Evolutionary conservation across 306 rosid genomes (phyloP).

Genomic region (Pueraria montana): DNA sequence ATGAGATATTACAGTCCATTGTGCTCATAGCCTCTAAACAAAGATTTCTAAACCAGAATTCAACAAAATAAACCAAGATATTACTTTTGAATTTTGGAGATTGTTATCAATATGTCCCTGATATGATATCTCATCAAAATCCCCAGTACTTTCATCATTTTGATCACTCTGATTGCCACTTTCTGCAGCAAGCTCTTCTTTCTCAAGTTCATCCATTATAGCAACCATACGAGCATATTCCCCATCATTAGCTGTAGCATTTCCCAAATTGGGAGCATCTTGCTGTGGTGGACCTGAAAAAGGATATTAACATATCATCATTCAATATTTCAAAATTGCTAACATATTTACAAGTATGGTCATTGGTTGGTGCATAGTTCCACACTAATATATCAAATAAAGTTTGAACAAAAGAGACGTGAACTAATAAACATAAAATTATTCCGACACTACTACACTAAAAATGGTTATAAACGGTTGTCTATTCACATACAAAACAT

Average conservation of each 20-base stretch:
- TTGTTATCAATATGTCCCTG: slow-evolving; percentile 52
- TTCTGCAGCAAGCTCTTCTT: slow-evolving; percentile 82
- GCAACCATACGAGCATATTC: slow-evolving; percentile 68
- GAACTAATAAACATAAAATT: too few relatives aligned
- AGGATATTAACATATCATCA: slow-evolving; percentile 11
- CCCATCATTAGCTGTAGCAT: slow-evolving; percentile 54
- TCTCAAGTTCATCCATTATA: slow-evolving; percentile 81
- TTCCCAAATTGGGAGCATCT: slow-evolving; percentile 50
- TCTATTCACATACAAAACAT: too few relatives aligned
- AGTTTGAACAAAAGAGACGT: not conserved
- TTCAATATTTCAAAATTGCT: not conserved
- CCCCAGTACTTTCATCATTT: slow-evolving; percentile 54
- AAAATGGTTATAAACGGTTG: too few relatives aligned
- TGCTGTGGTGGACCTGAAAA: slow-evolving; percentile 58
- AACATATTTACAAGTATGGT: slow-evolving; percentile 1
- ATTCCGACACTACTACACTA: too few relatives aligned
- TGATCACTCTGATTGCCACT: slow-evolving; percentile 46
- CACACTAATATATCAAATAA: not conserved
- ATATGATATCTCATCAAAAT: slow-evolving; percentile 47
- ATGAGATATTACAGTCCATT: slow-evolving; percentile 31
- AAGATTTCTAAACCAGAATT: slow-evolving; percentile 46
- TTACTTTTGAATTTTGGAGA: slow-evolving; percentile 59
- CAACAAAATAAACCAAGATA: slow-evolving; percentile 41
- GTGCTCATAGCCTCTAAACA: slow-evolving; percentile 38
- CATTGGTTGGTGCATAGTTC: slow-evolving; percentile 21